phyloP scores from a whole-genome alignment of 2,329 filamentous ascomycete genomes.

The Penicillium sp. region DNA sequence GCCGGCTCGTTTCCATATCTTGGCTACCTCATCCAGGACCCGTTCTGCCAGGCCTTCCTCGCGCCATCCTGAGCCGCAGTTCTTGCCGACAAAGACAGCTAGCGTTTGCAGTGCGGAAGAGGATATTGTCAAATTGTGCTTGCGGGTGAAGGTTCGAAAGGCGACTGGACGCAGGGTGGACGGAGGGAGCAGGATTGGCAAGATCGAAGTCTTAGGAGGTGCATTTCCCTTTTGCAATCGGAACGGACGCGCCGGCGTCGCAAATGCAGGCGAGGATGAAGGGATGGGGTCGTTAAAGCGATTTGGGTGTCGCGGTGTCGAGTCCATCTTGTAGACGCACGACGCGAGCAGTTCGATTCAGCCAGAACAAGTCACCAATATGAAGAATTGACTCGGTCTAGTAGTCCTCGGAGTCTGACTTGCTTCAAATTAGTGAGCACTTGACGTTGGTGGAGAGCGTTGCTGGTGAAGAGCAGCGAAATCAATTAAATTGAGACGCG shows the following conservation, averaged over 20 bases:
- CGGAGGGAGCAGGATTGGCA: slow-evolving; percentile 87
- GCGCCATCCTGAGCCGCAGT: slow-evolving; percentile 95
- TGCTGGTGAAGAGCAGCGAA: background rate
- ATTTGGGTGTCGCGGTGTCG: slow-evolving; percentile 25
- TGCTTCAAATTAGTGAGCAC: background rate
- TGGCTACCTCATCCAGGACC: slow-evolving; percentile 87
- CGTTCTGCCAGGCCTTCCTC: slow-evolving; percentile 92
- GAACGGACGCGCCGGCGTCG: slow-evolving; percentile 79
- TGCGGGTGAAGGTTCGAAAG: slow-evolving; percentile 95
- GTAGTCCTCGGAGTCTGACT: background rate
- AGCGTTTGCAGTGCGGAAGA: slow-evolving; percentile 83
- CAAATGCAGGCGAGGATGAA: slow-evolving; percentile 89
- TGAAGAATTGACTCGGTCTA: background rate
- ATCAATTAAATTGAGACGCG: slow-evolving; percentile 11
- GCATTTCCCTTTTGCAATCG: slow-evolving; percentile 41
- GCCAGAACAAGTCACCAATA: background rate
- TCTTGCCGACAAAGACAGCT: slow-evolving; percentile 84
- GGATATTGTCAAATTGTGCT: slow-evolving; percentile 89
- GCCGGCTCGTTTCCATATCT: slow-evolving; percentile 86
- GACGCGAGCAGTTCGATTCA: background rate
- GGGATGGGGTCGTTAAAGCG: slow-evolving; percentile 63
- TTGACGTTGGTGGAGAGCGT: background rate
- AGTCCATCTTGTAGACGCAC: slow-evolving; percentile 17
- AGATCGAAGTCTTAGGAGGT: slow-evolving; percentile 63
- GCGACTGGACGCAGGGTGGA: slow-evolving; percentile 85